Base-by-base conservation (phyloP, 805 yeast species). In the Pichia heedii region DNA sequence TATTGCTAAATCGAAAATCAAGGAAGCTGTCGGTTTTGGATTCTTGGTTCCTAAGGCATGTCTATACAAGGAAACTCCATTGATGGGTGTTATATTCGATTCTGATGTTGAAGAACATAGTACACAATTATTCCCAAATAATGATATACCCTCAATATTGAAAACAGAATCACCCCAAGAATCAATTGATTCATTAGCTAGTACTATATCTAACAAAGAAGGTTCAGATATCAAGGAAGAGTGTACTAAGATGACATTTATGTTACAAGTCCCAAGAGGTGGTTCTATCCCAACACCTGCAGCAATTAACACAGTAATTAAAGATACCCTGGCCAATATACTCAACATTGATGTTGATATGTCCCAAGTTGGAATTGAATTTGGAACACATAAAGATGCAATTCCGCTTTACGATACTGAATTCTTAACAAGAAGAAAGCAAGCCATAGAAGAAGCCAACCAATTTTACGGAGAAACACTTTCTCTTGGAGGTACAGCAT, bases 21-120 rank as follows among this genome's bases (percentile, higher is more conserved):
- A 76, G n/a, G 54, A 62, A 4, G 41, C 49, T 22, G 60, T 60
- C 45, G 95, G 97, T 33, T 90, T 90, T 69, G 98, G 98, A 2
- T 86, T 83, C 53, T 70, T 90, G 38, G 83, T 89, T 10, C 98
- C 98, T 8, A 67, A 69, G 47, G 48, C 62, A 4, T 48, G 52
- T 51, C 62, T 63, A 37, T 65, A 70, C 38, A 15, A 11, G 6
- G 55, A 55, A 1, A 79, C 80, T 50, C 68, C 74, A 18, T 63
- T 88, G 15, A 66, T 90, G 26, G 98, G 98, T 3, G 86, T 87
- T 6, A 87, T 93, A 18, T 90, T 82, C 63, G 97, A 90, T 60
- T 85, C 96, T 1, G 87, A 86, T 43, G 76, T 86, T 20, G 93
- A 84, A 54, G 72, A 74, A 16, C 73, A 77, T 40, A 62, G 74